Percentiles rank a stretch among this genome's conserved stretches.
Conservation (phyloP, 495 filamentous ascomycete species). For the Penicillium ochrochloron region DNA sequence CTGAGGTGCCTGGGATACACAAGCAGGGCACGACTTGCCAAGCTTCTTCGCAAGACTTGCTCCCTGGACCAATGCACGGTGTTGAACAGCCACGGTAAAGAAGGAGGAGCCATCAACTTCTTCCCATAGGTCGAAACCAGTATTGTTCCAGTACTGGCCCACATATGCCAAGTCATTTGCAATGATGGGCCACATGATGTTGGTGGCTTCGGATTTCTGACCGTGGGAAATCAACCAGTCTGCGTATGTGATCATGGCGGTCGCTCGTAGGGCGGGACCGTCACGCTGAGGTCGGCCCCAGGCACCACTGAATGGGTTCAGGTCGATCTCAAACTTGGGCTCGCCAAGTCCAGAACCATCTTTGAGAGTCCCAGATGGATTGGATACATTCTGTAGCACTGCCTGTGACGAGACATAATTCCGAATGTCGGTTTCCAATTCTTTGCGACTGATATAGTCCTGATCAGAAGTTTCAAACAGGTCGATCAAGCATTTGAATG, state of each 20-base stretch:
- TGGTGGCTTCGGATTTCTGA: constrained; percentile 30
- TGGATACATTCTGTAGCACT: constrained; percentile 55
- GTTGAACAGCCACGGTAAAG: constrained; percentile 61
- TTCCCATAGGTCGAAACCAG: constrained; percentile 68
- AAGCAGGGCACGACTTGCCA: constrained; percentile 47
- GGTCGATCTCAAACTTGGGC: constrained; percentile 62
- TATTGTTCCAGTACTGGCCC: constrained; percentile 67
- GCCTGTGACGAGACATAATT: constrained; percentile 60
- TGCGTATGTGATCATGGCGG: constrained; percentile 42
- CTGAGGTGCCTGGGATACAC: constrained; percentile 60
- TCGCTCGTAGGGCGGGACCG: constrained; percentile 54
- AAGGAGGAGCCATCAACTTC: constrained; percentile 65
- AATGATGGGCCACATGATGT: constrained; percentile 57
- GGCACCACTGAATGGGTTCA: constrained; percentile 54
- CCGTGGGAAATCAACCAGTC: constrained; percentile 33
- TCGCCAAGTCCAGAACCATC: constrained; percentile 60
- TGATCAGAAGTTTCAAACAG: constrained; percentile 9
- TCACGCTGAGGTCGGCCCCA: constrained; percentile 70
- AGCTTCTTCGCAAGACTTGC: constrained; percentile 54
- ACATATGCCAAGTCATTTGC: constrained; percentile 65
- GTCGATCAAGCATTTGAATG: constrained; percentile 59
- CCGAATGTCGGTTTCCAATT: constrained; percentile 49
- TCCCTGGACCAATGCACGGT: constrained; percentile 65
- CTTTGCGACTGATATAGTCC: constrained; percentile 43
- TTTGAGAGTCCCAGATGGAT: constrained; percentile 57